Conservation (phyloP, 2,329 filamentous ascomycete species). For the Neospermospora avenae region DNA sequence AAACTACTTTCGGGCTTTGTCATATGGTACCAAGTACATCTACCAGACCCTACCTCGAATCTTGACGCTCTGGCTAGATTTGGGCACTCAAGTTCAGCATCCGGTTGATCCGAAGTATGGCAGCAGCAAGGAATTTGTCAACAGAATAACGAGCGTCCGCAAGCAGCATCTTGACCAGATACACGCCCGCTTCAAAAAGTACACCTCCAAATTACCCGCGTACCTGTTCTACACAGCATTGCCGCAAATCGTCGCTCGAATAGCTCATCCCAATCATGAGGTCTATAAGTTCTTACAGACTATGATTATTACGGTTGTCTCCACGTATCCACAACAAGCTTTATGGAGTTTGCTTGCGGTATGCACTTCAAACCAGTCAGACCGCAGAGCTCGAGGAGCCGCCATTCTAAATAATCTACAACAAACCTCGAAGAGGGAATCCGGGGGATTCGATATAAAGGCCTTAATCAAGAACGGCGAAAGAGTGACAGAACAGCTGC, state of each 20-base stretch:
- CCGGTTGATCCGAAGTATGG: conserved; percentile 46
- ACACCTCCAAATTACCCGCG: conserved; percentile 67
- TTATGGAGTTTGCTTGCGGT: conserved; percentile 89
- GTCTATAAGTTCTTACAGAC: conserved; percentile 74
- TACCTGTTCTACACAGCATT: conserved; percentile 81
- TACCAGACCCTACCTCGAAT: conserved; percentile 92
- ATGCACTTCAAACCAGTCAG: conserved; percentile 72
- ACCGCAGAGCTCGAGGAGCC: conserved; percentile 56
- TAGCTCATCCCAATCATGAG: conserved; percentile 76
- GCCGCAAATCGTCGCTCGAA: conserved; percentile 92
- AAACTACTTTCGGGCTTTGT: conserved; percentile 84
- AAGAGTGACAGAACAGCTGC: conserved; percentile 76
- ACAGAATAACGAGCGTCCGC: conserved; percentile 52
- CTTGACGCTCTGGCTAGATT: conserved; percentile 89
- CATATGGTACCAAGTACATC: conserved; percentile 89
- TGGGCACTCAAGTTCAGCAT: conserved; percentile 73
- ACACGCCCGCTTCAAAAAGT: conserved; percentile 75
- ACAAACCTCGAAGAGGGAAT: conserved; percentile 46
- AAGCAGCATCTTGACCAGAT: conserved; percentile 65
- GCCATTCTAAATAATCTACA: conserved; percentile 50
- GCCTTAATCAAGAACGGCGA: conserved; percentile 74
- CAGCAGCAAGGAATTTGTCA: conserved; percentile 45
- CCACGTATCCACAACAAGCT: conserved; percentile 83
- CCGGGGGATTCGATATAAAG: conserved; percentile 55
- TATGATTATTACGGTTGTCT: conserved; percentile 84